These are phyloP conservation scores for Trametes cingulata DNA, from an alignment of 768 basidiomycete genomes.

Conservation along the genomic window DNA sequence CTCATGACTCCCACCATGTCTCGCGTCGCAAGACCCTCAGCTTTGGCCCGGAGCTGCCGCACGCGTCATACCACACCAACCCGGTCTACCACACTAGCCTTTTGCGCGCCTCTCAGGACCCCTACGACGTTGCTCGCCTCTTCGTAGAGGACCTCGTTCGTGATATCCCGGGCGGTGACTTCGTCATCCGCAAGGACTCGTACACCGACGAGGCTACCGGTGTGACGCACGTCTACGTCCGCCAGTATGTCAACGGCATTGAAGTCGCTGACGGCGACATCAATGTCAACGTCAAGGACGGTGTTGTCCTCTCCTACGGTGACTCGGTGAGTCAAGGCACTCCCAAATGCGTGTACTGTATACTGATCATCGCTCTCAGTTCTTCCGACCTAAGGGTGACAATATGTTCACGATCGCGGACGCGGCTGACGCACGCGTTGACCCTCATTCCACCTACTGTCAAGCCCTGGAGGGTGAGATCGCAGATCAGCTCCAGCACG, in stretches of 20 bases:
- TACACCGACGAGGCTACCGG: constrained; percentile 86
- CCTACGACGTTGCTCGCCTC: constrained; percentile 59
- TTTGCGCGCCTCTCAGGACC: constrained; percentile 37
- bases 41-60: constrained; percentile 80
- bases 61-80: constrained; percentile 63
- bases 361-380: constrained; percentile 45
- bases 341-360: too few species aligned
- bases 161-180: constrained; percentile 42
- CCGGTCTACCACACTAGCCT: constrained; percentile 37
- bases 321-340: constrained; percentile 63
- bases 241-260: constrained; percentile 81
- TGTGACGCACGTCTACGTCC: constrained; percentile 87
- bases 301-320: constrained; percentile 81
- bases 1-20: constrained; percentile 37
- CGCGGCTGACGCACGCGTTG: constrained; percentile 18
- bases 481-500: constrained; percentile 31
- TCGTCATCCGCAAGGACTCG: constrained; percentile 74
- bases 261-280: constrained; percentile 91
- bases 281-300: constrained; percentile 90
- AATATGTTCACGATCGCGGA: constrained; percentile 20
- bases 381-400: constrained; percentile 60
- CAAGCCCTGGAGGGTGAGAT: constrained; percentile 42
- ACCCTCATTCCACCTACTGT: constrained; percentile 58
- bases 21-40: constrained; percentile 80
- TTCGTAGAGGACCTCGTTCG: constrained; percentile 57